A percentile compares a stretch with the other conserved stretches of the same genome.
phyloP scores from a whole-genome alignment of 345 rosid species.

The Rubroshorea leprosula region DNA sequence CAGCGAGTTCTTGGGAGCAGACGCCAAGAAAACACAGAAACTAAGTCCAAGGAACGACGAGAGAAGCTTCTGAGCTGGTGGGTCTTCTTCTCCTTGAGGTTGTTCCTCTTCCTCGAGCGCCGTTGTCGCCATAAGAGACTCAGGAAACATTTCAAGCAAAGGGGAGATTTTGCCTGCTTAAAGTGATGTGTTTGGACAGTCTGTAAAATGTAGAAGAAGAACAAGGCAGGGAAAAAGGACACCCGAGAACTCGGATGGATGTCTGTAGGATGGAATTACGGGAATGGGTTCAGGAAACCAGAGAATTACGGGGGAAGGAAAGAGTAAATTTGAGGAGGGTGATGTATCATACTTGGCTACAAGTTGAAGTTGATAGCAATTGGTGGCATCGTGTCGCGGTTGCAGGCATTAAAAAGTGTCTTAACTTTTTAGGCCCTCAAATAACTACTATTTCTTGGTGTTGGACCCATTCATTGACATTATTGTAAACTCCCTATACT shows the following conservation, averaged over 20 bases:
- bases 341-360: too few species aligned
- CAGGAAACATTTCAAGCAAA: background rate
- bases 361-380: too few species aligned
- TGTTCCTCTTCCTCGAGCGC: constrained; percentile 7
- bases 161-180: background rate
- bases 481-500: too few species aligned
- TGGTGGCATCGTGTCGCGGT: background rate
- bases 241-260: background rate
- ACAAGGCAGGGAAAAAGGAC: too few species aligned
- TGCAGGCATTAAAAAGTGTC: background rate
- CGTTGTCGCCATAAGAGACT: background rate
- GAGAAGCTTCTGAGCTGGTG: constrained; percentile 30
- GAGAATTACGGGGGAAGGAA: background rate
- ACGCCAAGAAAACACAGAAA: constrained; percentile 67
- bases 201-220: background rate
- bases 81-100: background rate
- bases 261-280: background rate
- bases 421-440: background rate
- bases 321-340: background rate
- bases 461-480: too few species aligned
- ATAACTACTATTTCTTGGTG: too few species aligned
- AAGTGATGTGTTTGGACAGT: too few species aligned
- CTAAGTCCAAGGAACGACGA: constrained; percentile 62
- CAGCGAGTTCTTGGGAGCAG: constrained; percentile 46
- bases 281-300: background rate